Evolutionary conservation across 176 grass and related monocot species (phyloP).

Genomic region (Cenchrus americanus): DNA sequence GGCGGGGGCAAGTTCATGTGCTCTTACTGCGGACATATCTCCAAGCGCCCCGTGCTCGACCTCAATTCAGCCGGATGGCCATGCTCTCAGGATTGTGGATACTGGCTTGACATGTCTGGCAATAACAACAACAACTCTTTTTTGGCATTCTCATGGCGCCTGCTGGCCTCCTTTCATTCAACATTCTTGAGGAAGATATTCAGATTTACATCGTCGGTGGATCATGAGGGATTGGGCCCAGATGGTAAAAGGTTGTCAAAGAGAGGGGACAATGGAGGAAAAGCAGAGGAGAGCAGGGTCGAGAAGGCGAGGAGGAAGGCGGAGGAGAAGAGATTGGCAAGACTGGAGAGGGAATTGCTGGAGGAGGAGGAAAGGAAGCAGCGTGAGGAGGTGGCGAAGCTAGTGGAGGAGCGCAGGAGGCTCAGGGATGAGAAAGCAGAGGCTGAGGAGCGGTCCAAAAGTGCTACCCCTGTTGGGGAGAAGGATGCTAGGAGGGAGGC

Average conservation of each 20-base stretch:
- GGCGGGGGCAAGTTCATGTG: constrained; percentile 93
- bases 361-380: constrained; percentile 99
- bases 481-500: constrained; percentile 68
- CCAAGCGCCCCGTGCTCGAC: constrained; percentile 83
- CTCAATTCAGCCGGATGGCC: constrained; percentile 63
- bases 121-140: constrained; percentile 52
- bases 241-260: constrained; percentile 55
- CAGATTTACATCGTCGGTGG: constrained; percentile 58
- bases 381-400: constrained; percentile 80
- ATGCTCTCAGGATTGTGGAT: constrained; percentile 73
- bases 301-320: constrained; percentile 89
- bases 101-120: constrained; percentile 53
- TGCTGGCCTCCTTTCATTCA: constrained; percentile 40
- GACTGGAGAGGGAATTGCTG: constrained; percentile 90
- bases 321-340: constrained; percentile 81
- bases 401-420: constrained; percentile 90
- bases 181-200: constrained; percentile 58
- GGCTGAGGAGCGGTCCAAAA: constrained; percentile 74
- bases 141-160: constrained; percentile 52
- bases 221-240: constrained; percentile 34
- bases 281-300: constrained; percentile 68
- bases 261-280: constrained; percentile 62
- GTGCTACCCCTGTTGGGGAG: constrained; percentile 67
- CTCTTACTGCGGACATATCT: constrained; percentile 86
- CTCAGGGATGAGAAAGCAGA: constrained; percentile 84